Base-by-base conservation (phyloP, 1,139 yeast species). In the Candida tetrigidarum region DNA sequence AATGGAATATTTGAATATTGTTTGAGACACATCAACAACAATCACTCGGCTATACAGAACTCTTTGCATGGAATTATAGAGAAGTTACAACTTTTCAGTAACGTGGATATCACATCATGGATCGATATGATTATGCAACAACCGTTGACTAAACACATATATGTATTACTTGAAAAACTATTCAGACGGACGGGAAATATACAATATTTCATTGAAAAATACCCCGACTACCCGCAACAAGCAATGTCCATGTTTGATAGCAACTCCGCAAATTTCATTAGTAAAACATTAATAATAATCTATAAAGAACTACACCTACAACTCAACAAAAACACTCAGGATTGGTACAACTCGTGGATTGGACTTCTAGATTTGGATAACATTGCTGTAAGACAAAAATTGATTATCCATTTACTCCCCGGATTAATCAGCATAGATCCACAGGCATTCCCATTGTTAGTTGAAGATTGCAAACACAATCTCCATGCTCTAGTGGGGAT, bases 1-100 rank as follows among this genome's bases (percentile, higher is more conserved):
- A 46, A 48, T 32, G 12, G 14, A 9, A 46, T 66, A 2, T 83
- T 84, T 56, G 69, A 70, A 28, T 84, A 78, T 57, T 75, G 86
- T 8, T 65, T 84, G 39, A 90, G 83, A 51, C 83, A 81, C 55
- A 82, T 91, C 82, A 82, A 81, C 43, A 87, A 83, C 43, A 79
- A 89, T 1, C 83, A 86, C 4, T 82, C 88, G 1, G 83, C 95
- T 0, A 64, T 87, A 28, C 81, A 84, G 5, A 86, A 84, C 53
- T 84, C 95, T 0, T 63, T 88, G 42, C 76, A 73, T 45, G 86
- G 82, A 33, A 59, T 89, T 32, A 74, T 87, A 42, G 52, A 63
- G 3, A 86, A 84, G 51, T 56, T 84, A 39, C 61, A 84, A 22
- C 9, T 16, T 8, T 47, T 47, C 19, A 14, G 39, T 18, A 42